Base-by-base conservation (phyloP, 73 alveolate species). In the Paramecium pentaurelia region DNA sequence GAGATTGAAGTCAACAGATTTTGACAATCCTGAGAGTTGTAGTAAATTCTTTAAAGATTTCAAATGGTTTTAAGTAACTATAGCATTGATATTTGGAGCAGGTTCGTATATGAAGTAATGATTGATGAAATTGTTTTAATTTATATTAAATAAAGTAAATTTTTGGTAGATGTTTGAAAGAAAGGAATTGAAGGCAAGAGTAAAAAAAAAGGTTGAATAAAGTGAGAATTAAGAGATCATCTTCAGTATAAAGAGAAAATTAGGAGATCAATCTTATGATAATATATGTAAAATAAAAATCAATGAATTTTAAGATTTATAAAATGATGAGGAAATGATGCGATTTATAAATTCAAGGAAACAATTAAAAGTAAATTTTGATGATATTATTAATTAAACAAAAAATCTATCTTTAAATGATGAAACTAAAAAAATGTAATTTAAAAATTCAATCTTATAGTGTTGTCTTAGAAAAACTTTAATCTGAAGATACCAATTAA, bases 51-150 rank as follows among this genome's bases (percentile, higher is more conserved):
- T 73, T 73, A 36, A 51, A 38, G 87, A 73, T 37, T 73, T 34
- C 27, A 73, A 73, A 73, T 73, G 87, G 87, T 40, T 37, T 73
- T 73, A 73, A 38, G 6, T 73, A 0, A 36, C 37, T 0, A 73
- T 73, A 14, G 87, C 60, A 4, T 20, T 73, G 36, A 73, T 73
- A 2, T 73, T 73, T 40, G 87, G 87, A 18, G 47, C 47, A 2
- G 87, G 87, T 10, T 73, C 87, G 11, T 73, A 30, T 73, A 64
- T 64, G 84, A 64, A 64, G 27, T 64, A 64, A n/a, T 64, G 84
- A 64, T 32, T 54, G 32, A 54, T 54, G 14, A n/a, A n/a, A 54
- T 54, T 54, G 70, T 68, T 22, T 73, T 73, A 34, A 49, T 73
- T 73, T 40, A 73, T 73, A 73, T 73, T 36, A 73, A 73, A 37